Evolutionary conservation across 768 basidiomycete genomes (phyloP).

Genomic region (Termitomyces heimii): DNA sequence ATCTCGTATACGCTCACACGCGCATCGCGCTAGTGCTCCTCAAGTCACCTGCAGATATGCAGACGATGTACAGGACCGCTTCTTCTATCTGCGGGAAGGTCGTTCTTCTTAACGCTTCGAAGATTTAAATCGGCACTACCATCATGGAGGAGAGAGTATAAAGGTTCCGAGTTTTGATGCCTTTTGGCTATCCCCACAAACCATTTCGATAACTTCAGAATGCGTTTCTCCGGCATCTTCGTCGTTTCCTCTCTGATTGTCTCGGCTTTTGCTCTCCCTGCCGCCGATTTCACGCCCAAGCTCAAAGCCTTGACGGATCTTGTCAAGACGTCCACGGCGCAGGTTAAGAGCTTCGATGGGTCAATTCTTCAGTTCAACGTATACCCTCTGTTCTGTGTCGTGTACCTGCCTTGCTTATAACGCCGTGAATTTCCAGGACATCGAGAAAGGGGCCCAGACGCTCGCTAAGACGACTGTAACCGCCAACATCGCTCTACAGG

Average conservation of each 20-base stretch:
- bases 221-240: neutral
- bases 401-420: no score
- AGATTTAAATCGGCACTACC: neutral
- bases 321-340: neutral
- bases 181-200: neutral
- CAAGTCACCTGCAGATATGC: neutral
- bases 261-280: neutral
- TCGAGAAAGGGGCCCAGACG: neutral
- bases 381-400: neutral
- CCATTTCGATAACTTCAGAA: neutral
- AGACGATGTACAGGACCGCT: neutral
- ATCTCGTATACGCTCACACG: neutral
- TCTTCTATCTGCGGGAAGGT: neutral
- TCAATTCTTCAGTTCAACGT: neutral
- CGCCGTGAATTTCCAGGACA: neutral
- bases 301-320: neutral
- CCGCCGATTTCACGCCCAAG: neutral
- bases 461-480: accelerated
- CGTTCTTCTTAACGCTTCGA: neutral
- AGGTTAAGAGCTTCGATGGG: neutral
- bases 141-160: neutral
- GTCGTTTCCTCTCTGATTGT: neutral
- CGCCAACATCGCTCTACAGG: neutral
- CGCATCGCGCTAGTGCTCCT: no score
- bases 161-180: neutral